Evolutionary conservation across 2,329 filamentous ascomycete species (phyloP).

Genomic region (Fusarium chaquense): DNA sequence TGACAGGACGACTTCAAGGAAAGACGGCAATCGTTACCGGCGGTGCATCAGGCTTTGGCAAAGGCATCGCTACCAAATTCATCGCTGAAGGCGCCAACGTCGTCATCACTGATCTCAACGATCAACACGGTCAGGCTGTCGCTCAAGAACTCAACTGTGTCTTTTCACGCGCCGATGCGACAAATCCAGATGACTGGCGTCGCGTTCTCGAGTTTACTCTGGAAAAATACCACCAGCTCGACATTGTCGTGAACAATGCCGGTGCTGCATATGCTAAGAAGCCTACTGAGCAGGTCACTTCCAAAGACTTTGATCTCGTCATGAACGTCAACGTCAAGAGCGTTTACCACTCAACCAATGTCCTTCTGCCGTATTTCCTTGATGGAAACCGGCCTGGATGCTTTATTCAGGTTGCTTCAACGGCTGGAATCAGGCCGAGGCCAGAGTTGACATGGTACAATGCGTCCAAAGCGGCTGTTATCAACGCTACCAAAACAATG

Average conservation of each 20-base stretch:
- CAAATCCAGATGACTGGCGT: conserved; percentile 64
- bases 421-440: conserved; percentile 68
- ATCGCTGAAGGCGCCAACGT: conserved; percentile 29
- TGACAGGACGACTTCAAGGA: conserved; percentile 53
- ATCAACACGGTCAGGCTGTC: conserved; percentile 61
- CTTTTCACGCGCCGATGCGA: conserved; percentile 49
- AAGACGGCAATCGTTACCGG: conserved; percentile 55
- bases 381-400: conserved; percentile 67
- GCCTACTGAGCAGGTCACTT: conserved; percentile 72
- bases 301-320: conserved; percentile 74
- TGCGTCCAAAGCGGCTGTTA: conserved; percentile 74
- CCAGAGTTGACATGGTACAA: conserved; percentile 78
- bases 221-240: conserved; percentile 63
- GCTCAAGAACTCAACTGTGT: conserved; percentile 59
- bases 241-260: conserved; percentile 72
- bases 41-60: conserved; percentile 63
- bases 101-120: conserved; percentile 71
- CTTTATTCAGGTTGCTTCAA: conserved; percentile 75
- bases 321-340: conserved; percentile 78
- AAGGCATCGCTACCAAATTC: conserved; percentile 31
- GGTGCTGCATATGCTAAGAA: conserved; percentile 71
- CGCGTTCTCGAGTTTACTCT: conserved; percentile 59
- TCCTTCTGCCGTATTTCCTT: conserved; percentile 71
- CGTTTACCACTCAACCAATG: conserved; percentile 70
- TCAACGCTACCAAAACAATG: conserved; percentile 68